Evolutionary conservation across 768 basidiomycete genomes (phyloP).

Genomic region (Pseudohyphozyma bogoriensis): DNA sequence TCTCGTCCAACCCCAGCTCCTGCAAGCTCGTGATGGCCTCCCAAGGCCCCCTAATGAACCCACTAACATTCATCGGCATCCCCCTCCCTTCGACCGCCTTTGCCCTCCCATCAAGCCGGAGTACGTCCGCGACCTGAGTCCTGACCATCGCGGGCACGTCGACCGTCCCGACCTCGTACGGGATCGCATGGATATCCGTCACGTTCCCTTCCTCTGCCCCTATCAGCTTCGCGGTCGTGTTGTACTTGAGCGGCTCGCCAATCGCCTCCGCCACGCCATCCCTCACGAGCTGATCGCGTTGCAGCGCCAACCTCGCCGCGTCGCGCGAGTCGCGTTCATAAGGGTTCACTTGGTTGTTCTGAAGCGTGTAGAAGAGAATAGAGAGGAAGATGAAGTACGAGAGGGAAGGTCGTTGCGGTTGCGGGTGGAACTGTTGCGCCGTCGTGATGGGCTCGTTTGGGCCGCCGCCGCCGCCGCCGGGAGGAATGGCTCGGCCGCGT

Average conservation of each 20-base stretch:
- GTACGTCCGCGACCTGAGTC: not conserved
- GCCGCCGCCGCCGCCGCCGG: too few relatives aligned
- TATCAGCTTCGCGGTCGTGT: not conserved
- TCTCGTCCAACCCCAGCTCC: too few relatives aligned
- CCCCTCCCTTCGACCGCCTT: too few relatives aligned
- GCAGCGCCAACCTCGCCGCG: not conserved
- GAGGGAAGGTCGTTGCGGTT: too few relatives aligned
- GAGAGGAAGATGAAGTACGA: not conserved
- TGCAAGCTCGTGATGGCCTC: too few relatives aligned
- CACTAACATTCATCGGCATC: too few relatives aligned
- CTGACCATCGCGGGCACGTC: not conserved
- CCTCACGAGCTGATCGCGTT: not conserved
- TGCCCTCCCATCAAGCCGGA: too few relatives aligned
- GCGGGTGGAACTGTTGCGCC: too few relatives aligned
- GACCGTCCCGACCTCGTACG: not conserved
- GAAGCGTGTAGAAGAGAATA: slow-evolving; percentile 1
- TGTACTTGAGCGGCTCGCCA: not conserved
- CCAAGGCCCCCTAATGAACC: too few relatives aligned
- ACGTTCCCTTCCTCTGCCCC: not conserved
- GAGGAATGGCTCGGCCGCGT: too few relatives aligned
- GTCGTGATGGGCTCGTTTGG: too few relatives aligned
- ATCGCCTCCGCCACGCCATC: slow-evolving; percentile 1
- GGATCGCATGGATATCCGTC: not conserved
- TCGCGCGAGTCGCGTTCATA: not conserved
- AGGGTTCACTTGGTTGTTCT: not conserved